Evolutionary conservation across 148 eudicot species (phyloP).

Genomic region (Silene uniflora): DNA sequence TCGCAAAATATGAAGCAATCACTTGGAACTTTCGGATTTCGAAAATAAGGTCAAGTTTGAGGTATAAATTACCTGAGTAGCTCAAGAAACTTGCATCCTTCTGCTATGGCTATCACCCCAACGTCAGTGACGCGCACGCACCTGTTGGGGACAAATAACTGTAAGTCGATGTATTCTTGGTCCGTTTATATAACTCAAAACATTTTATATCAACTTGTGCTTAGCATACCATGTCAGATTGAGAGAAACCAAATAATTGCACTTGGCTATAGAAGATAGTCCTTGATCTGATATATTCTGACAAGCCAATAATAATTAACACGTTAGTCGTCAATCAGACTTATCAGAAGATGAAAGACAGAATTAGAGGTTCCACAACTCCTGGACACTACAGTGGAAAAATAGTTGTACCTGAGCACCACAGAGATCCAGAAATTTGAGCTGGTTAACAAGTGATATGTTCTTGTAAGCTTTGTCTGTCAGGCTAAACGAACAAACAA

Average conservation of each 20-base stretch:
- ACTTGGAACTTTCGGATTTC: conserved; percentile 37
- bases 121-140: conserved; percentile 72
- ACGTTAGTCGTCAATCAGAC: neutral
- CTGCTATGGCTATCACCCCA: conserved; percentile 71
- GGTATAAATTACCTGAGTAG: conserved; percentile 29
- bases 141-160: conserved; percentile 39
- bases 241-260: conserved; percentile 68
- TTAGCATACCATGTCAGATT: conserved; percentile 70
- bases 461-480: conserved; percentile 69
- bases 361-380: conserved; percentile 9
- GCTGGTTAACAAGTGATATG: conserved; percentile 52
- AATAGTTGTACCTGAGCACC: conserved; percentile 82
- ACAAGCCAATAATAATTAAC: conserved; percentile 4
- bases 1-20: neutral
- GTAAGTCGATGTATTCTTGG: conserved; percentile 6
- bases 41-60: neutral
- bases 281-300: conserved; percentile 86
- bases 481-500: conserved; percentile 44
- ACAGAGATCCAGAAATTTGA: conserved; percentile 83
- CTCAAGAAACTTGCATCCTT: conserved; percentile 73
- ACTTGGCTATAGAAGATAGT: conserved; percentile 63
- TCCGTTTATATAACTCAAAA: neutral
- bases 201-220: neutral
- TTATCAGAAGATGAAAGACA: conserved; percentile 5
- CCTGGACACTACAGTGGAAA: neutral